phyloP scores from a whole-genome alignment of 495 filamentous ascomycete genomes.

The Bombardia bombarda region DNA sequence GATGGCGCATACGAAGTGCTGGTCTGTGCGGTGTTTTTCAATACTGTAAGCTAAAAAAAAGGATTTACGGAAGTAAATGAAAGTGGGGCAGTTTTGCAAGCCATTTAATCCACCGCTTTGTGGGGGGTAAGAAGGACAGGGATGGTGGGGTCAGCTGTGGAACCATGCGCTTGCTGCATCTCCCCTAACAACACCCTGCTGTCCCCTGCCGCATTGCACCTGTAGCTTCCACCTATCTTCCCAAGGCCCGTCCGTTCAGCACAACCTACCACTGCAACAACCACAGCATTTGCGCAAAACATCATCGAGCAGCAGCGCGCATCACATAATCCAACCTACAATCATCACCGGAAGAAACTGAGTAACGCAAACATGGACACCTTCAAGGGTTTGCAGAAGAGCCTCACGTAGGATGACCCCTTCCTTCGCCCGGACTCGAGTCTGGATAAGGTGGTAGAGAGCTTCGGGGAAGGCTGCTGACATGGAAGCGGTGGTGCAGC shows the following conservation, averaged over 20 bases:
- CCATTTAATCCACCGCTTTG: no score
- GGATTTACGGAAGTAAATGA: no score
- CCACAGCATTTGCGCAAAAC: not conserved
- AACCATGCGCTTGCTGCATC: constrained; percentile 1
- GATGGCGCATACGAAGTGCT: no score
- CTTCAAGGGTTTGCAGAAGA: constrained; percentile 29
- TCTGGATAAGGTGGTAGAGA: not conserved
- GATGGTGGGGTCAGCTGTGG: not conserved
- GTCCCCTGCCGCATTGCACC: no score
- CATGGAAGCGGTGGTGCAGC: constrained; percentile 22
- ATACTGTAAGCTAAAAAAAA: no score
- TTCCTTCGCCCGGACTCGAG: not conserved
- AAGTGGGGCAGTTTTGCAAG: no score
- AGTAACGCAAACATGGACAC: constrained; percentile 19
- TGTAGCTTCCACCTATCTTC: not conserved
- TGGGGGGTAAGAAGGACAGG: no score
- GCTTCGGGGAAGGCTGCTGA: constrained; percentile 8
- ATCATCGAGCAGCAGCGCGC: no score
- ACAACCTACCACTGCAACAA: not conserved
- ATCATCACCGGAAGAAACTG: not conserved
- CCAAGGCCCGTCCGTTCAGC: not conserved
- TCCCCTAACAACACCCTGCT: constrained; percentile 3
- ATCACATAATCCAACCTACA: no score
- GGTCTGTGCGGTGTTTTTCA: no score
- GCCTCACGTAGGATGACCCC: constrained; percentile 18